phyloP scores from a whole-genome alignment of 1,284 basidiomycete species.

The Irpex sp. region DNA sequence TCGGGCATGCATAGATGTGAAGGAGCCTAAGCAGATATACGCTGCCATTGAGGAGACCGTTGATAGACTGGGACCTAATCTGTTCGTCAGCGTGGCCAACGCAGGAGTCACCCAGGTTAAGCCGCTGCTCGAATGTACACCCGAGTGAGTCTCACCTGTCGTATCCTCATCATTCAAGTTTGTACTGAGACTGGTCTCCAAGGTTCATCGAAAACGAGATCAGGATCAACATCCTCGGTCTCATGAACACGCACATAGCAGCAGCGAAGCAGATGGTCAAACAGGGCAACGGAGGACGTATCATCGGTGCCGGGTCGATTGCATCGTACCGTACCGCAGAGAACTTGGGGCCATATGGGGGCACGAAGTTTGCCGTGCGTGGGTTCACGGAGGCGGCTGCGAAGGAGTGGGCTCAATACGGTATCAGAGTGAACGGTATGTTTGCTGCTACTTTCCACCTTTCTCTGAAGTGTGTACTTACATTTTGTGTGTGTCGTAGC shows the following conservation, averaged over 20 bases:
- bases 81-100: conserved; percentile 35
- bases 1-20: conserved; percentile 17
- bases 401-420: conserved; percentile 31
- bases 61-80: conserved; percentile 25
- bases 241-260: conserved; percentile 31
- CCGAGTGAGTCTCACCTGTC: conserved; percentile 19
- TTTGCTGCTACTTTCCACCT: not conserved
- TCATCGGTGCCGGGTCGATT: conserved; percentile 33
- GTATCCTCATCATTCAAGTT: not conserved
- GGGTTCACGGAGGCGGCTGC: conserved; percentile 34
- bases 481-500: conserved; percentile 14
- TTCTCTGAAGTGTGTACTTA: not conserved
- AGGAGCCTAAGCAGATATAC: conserved; percentile 28
- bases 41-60: conserved; percentile 28
- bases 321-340: conserved; percentile 30
- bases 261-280: conserved; percentile 39
- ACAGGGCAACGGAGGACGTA: conserved; percentile 35
- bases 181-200: not conserved
- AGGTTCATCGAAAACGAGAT: conserved; percentile 31
- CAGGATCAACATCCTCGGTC: conserved; percentile 27
- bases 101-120: conserved; percentile 32
- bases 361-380: conserved; percentile 38
- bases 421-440: conserved; percentile 28
- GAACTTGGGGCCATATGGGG: conserved; percentile 29
- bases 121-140: conserved; percentile 28